Conservation (phyloP, 1,284 basidiomycete genomes). For the Pseudozyma thailandica region DNA sequence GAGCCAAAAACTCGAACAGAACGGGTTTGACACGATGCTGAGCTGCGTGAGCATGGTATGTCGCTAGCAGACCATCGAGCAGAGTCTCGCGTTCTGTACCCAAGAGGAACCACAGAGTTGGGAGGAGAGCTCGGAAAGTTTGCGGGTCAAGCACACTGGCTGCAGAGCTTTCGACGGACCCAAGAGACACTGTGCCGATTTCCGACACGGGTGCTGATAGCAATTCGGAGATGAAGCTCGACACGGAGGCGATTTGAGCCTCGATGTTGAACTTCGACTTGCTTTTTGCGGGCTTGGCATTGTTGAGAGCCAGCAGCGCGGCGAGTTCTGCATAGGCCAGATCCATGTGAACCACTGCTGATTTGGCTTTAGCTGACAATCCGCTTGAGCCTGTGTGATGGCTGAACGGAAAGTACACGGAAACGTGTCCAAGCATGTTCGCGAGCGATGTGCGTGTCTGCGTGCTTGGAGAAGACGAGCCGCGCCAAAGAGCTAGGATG, state of each 20-base stretch:
- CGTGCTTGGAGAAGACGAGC: conserved; percentile 7
- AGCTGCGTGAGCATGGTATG: conserved; percentile 27
- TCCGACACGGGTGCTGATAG: conserved; percentile 24
- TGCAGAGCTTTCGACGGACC: conserved; percentile 14
- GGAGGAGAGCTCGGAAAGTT: conserved; percentile 49
- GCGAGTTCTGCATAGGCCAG: conserved; percentile 49
- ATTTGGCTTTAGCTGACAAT: conserved; percentile 34
- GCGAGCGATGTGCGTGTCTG: conserved; percentile 22
- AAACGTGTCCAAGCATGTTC: conserved; percentile 38
- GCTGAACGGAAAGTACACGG: conserved; percentile 56
- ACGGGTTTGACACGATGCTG: conserved; percentile 41
- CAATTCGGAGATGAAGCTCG: conserved; percentile 34
- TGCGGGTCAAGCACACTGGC: conserved; percentile 28
- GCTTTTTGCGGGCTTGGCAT: conserved; percentile 10
- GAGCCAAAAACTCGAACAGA: conserved; percentile 51
- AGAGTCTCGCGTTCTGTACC: conserved; percentile 33
- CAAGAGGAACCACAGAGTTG: conserved; percentile 53
- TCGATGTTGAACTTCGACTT: conserved; percentile 42
- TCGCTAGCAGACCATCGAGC: conserved; percentile 28
- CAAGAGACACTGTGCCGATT: conserved; percentile 34
- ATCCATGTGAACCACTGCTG: conserved; percentile 42
- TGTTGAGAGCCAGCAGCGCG: conserved; percentile 37
- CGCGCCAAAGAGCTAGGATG: conserved; percentile 40
- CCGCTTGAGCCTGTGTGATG: conserved; percentile 27
- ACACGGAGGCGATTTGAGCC: conserved; percentile 38